Evolutionary conservation across 2,329 filamentous ascomycete species (phyloP), one percentile per base, ranked within the genome.

Genomic region (Ophiocordyceps australis): DNA sequence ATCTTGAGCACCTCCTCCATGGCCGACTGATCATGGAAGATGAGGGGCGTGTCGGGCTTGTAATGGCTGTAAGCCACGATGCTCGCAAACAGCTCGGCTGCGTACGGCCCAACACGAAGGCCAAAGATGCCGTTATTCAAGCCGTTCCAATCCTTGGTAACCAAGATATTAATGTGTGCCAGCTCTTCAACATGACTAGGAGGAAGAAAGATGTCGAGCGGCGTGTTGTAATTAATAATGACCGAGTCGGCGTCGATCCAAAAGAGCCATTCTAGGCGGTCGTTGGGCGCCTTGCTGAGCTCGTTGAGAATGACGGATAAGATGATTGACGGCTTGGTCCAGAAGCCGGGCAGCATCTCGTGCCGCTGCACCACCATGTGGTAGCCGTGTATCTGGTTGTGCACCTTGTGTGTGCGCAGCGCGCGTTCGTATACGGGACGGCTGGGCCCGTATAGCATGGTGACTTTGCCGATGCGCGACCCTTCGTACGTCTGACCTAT

Each of bases 301-400:
- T 55, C 51, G 15, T 44, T 32, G 6, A 53, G 41, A 7, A 54
- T 28, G 9, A 54, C 37, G 14, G 45, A 41, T 18, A 53, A 33
- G 7, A 55, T 34, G 25, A 46, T 52, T 7, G 49, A 46, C 5
- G 50, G 51, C 31, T 55, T 55, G 7, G 45, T 53, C 46, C 50
- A 55, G 13, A 36, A 39, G 17, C 42, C 43, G 22, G 41, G 33
- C 13, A 38, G 31, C 27, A 46, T 36, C 20, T 38, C 35, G 22
- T 42, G 37, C 27, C 41, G 40, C 23, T 47, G 43, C 17, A 51
- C 42, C 28, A 41, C 47, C 31, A 45, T 44, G 17, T 34, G 37
- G 31, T 46, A 49, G 28, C 41, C 42, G 30, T 50, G 45, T 20
- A 43, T 20, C 3, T 41, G 30, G 30, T 49, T 51, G 34, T 53